Conservation (phyloP, 2,329 filamentous ascomycete species). For the Xylaria sp. region DNA sequence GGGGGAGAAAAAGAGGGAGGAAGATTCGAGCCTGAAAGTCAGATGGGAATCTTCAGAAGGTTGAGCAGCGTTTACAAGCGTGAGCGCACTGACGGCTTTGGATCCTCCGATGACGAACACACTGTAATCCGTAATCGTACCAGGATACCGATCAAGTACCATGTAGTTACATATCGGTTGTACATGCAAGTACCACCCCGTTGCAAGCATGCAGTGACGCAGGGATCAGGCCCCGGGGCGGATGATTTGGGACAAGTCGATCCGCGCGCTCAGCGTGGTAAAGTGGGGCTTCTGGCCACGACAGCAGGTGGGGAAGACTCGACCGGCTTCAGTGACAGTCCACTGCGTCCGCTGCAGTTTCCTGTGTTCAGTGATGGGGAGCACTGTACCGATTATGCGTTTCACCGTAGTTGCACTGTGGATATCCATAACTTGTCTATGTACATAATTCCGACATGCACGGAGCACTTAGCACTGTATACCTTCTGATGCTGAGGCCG, state of each 20-base stretch:
- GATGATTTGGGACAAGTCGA: neutral
- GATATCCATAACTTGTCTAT: too few relatives aligned
- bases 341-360: too few relatives aligned
- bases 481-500: too few relatives aligned
- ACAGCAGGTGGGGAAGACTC: neutral
- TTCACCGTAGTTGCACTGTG: too few relatives aligned
- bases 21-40: neutral
- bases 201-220: conserved; percentile 8
- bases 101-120: conserved; percentile 21
- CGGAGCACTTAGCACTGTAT: too few relatives aligned
- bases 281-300: conserved; percentile 2
- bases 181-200: neutral
- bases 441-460: too few relatives aligned
- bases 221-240: neutral
- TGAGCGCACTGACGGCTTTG: conserved; percentile 10
- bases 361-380: too few relatives aligned
- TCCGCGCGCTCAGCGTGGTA: neutral
- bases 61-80: neutral
- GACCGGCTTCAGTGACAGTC: neutral
- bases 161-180: neutral
- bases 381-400: too few relatives aligned
- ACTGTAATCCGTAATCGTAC: neutral
- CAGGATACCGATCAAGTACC: neutral
- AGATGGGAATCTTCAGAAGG: neutral
- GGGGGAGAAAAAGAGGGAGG: neutral